Percentiles rank a stretch among this genome's conserved stretches.
phyloP scores from a whole-genome alignment of 257 asterid genomes.

The Solanum rostratum region DNA sequence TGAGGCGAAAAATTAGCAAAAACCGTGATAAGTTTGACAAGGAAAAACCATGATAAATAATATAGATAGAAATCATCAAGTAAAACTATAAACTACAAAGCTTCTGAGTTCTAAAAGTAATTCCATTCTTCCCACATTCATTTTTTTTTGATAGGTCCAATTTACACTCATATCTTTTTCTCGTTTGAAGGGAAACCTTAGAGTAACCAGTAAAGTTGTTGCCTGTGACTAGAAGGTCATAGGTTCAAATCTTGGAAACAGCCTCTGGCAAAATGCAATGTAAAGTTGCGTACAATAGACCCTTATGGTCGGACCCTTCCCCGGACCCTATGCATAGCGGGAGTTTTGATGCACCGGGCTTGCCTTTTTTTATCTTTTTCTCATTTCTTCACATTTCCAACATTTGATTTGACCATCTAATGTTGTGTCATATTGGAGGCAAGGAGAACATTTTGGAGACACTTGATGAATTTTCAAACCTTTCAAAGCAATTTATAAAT shows the following conservation, averaged over 20 bases:
- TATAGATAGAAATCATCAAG: not conserved
- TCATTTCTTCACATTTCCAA: not conserved
- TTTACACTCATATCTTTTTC: not conserved
- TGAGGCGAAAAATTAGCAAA: conserved; percentile 25
- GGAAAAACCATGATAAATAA: conserved; percentile 15
- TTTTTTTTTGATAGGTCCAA: not conserved
- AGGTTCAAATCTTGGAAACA: too few relatives aligned
- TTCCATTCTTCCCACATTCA: conserved; percentile 7
- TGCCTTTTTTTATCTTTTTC: not conserved
- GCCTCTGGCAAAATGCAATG: too few relatives aligned
- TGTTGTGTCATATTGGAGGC: not conserved
- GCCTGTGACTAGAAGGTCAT: too few relatives aligned
- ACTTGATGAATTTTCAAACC: not conserved
- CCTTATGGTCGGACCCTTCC: too few relatives aligned
- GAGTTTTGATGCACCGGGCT: too few relatives aligned
- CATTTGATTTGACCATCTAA: not conserved
- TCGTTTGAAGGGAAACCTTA: not conserved
- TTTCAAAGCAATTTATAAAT: not conserved
- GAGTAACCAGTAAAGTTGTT: too few relatives aligned
- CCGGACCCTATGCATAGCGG: too few relatives aligned
- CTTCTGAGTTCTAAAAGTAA: conserved; percentile 9
- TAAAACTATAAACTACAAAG: conserved; percentile 13
- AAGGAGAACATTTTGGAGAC: not conserved
- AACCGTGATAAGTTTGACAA: not conserved
- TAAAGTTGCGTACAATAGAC: too few relatives aligned